Base-by-base conservation (phyloP, 768 basidiomycete species). In the Leccinum barrowsii region DNA sequence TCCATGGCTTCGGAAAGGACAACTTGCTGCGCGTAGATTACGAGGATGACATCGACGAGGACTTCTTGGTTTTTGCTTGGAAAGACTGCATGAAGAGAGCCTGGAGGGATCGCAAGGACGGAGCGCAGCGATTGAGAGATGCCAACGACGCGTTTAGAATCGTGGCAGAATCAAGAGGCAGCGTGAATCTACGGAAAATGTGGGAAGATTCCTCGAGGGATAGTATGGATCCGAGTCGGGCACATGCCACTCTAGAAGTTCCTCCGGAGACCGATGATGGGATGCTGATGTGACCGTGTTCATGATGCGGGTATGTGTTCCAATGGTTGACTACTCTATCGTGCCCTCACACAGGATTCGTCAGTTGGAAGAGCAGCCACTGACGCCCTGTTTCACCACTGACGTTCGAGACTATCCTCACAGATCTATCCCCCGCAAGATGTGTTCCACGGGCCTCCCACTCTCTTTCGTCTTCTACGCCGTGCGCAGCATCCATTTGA, bases 41-140 rank as follows among this genome's bases (percentile, higher is more conserved):
- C 46, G 89, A 85, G 47, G 77, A 79, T 12, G 85, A 86, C 35
- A 81, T 90, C 19, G 82, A 84, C 7, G 87, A 90, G 58, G 76
- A 80, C 4, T 91, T 92, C 65, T 76, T 91, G 34, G 80, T 81
- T 55, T 80, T 82, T 52, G 90, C 90, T 5, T 91, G 89, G 87
- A 82, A 71, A 66, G 76, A 76, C 12, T 75, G 84, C 74, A 61
- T 83, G 72, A 72, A 76, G 80, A 61, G 85, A 74, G 85, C 82
- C 64, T 75, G 86, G 88, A 69, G 73, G 61, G 62, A 79, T 64
- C 42, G 67, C 4, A 65, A 70, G 55, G 71, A 78, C 34, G 83
- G 84, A 5, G 67, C 76, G 2, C 77, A 78, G 57, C 72, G 74
- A 22, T 77, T 85, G 58, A 75, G 78, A 52, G 75, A 80, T 32